Percentiles rank a stretch among this genome's conserved stretches.
Evolutionary conservation across 1,284 basidiomycete species (phyloP).

Genomic region (Vanrija sp.): DNA sequence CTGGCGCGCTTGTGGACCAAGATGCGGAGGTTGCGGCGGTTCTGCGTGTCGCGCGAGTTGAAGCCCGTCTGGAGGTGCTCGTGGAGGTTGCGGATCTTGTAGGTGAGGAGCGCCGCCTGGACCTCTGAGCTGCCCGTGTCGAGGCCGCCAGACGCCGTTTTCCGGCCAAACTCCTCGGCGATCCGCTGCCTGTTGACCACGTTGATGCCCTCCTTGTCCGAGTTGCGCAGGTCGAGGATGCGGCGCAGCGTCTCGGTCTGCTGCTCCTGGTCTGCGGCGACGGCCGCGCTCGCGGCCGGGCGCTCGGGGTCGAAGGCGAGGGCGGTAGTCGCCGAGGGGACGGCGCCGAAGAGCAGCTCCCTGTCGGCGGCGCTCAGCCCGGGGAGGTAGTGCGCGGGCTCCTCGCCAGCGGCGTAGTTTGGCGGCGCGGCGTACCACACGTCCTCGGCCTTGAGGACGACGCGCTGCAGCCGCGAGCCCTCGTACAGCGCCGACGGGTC

Average conservation of each 20-base stretch:
- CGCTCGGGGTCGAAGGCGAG: slow-evolving; percentile 24
- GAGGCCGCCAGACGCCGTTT: slow-evolving; percentile 5
- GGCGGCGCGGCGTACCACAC: slow-evolving; percentile 40
- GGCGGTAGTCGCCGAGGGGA: slow-evolving; percentile 37
- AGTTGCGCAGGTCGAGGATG: slow-evolving; percentile 78
- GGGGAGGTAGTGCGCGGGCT: slow-evolving; percentile 32
- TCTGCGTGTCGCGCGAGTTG: slow-evolving; percentile 73
- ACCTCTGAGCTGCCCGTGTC: slow-evolving; percentile 82
- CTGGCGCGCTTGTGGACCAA: slow-evolving; percentile 80
- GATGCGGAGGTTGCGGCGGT: slow-evolving; percentile 65
- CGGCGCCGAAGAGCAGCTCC: slow-evolving; percentile 38
- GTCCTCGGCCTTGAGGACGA: slow-evolving; percentile 23
- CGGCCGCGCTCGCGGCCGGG: slow-evolving; percentile 2
- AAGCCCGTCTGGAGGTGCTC: slow-evolving; percentile 58
- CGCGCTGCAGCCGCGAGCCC: slow-evolving; percentile 26
- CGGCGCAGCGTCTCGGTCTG: slow-evolving; percentile 66
- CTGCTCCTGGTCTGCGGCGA: slow-evolving; percentile 50
- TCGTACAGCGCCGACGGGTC: slow-evolving; percentile 24
- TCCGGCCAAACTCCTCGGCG: slow-evolving; percentile 68
- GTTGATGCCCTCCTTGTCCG: slow-evolving; percentile 75
- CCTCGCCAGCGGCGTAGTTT: slow-evolving; percentile 30
- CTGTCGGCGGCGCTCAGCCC: slow-evolving; percentile 34
- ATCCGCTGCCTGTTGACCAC: slow-evolving; percentile 81
- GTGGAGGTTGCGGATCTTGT: slow-evolving; percentile 77
- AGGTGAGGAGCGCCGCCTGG: slow-evolving; percentile 83